Percentiles rank a stretch among this genome's conserved stretches.
Evolutionary conservation across 2,329 filamentous ascomycete species (phyloP).

Genomic region (Ophiosphaerella korrae): DNA sequence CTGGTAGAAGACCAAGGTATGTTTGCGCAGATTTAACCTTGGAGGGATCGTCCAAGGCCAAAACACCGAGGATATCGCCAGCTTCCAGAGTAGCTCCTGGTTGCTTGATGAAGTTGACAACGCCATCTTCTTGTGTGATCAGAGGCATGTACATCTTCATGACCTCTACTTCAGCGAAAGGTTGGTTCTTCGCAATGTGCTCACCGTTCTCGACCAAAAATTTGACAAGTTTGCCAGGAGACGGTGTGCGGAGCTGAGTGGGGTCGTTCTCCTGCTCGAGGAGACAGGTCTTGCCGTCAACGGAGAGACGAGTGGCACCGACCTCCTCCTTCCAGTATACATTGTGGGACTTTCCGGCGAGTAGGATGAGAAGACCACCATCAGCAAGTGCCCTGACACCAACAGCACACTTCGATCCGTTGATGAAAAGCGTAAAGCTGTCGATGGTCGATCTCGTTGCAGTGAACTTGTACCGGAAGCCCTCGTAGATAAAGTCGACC

Average conservation of each 20-base stretch:
- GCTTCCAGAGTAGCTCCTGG: conserved; percentile 96
- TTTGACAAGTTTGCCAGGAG: conserved; percentile 96
- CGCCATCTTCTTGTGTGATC: conserved; percentile 89
- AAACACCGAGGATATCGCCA: conserved; percentile 96
- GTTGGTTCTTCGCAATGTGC: conserved; percentile 88
- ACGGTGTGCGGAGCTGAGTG: conserved; percentile 92
- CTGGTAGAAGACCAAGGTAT: conserved; percentile 88
- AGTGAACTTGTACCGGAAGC: conserved; percentile 95
- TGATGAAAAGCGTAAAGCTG: conserved; percentile 98
- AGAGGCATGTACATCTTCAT: conserved; percentile 99
- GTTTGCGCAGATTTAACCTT: conserved; percentile 96
- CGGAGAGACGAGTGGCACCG: conserved; percentile 90
- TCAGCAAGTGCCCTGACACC: conserved; percentile 92
- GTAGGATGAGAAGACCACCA: conserved; percentile 87
- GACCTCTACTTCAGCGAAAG: conserved; percentile 97
- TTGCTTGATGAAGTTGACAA: conserved; percentile 98
- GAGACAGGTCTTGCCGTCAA: conserved; percentile 97
- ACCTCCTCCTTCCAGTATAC: conserved; percentile 99
- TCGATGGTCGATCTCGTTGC: conserved; percentile 89
- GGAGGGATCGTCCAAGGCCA: conserved; percentile 91
- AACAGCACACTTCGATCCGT: conserved; percentile 93
- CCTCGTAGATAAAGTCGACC: conserved; percentile 98
- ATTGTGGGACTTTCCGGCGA: conserved; percentile 93
- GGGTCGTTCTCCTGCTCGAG: conserved; percentile 99
- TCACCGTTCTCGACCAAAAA: conserved; percentile 95